Percentiles rank a stretch among this genome's conserved stretches.
Evolutionary conservation across 257 asterid species (phyloP).

Genomic region (Mitragyna speciosa): DNA sequence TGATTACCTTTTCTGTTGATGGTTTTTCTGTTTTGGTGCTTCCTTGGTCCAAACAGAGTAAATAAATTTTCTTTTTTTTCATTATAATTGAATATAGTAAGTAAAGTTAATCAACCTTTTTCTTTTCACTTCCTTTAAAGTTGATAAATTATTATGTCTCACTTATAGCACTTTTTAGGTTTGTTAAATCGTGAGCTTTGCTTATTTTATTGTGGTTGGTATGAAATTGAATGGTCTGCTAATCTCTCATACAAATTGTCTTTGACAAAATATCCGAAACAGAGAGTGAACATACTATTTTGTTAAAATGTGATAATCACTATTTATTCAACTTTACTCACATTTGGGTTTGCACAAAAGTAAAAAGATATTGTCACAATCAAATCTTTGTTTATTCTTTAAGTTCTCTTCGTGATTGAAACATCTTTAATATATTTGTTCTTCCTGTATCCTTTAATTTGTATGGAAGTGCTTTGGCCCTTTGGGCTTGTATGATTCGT

Average conservation of each 20-base stretch:
- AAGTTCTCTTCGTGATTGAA: not conserved
- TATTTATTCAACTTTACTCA: too few species aligned
- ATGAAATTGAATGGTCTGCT: too few species aligned
- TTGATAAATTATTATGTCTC: constrained; percentile 8
- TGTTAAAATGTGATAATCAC: too few species aligned
- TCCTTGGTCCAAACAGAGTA: constrained; percentile 21
- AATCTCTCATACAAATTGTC: too few species aligned
- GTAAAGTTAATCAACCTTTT: constrained; percentile 15
- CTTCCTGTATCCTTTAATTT: not conserved
- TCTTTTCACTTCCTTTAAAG: not conserved
- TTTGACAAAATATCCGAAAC: too few species aligned
- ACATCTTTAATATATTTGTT: not conserved
- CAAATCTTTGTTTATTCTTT: not conserved
- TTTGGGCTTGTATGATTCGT: not conserved
- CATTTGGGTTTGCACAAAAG: not conserved
- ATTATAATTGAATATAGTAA: not conserved
- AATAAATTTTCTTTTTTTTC: not conserved
- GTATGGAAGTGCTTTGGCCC: not conserved
- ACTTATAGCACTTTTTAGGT: not conserved
- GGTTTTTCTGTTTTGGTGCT: constrained; percentile 15
- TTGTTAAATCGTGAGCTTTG: not conserved
- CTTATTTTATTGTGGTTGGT: not conserved
- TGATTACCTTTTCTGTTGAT: not conserved
- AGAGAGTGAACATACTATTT: too few species aligned
- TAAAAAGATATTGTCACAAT: not conserved